Evolutionary conservation across 805 yeast species (phyloP).

Genomic region (Sugiyamaella americana): DNA sequence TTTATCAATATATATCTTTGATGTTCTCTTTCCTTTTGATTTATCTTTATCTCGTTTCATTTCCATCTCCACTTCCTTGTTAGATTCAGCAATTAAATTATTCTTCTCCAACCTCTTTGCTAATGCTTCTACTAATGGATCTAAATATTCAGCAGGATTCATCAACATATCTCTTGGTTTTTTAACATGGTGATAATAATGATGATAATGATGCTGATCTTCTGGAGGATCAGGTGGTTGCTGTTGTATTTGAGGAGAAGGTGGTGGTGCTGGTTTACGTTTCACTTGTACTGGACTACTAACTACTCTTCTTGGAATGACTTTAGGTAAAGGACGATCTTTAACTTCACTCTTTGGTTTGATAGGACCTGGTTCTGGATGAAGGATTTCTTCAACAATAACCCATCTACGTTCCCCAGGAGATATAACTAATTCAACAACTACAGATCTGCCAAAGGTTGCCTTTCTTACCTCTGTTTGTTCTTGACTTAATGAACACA

Average conservation of each 20-base stretch:
- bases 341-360: constrained; percentile 1
- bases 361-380: constrained; percentile 21
- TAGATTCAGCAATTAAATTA: not conserved
- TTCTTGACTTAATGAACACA: constrained; percentile 68
- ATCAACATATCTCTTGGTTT: constrained; percentile 6
- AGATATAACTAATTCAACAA: constrained; percentile 72
- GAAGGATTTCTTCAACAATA: constrained; percentile 26
- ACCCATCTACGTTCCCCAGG: constrained; percentile 47
- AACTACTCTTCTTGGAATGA: constrained; percentile 5
- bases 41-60: not conserved
- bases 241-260: constrained; percentile 6
- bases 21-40: not conserved
- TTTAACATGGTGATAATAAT: not conserved
- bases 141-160: constrained; percentile 5
- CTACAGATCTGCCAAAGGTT: constrained; percentile 73
- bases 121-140: constrained; percentile 15
- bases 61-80: too few relatives aligned
- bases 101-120: constrained; percentile 12
- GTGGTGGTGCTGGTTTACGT: constrained; percentile 2
- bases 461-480: constrained; percentile 58
- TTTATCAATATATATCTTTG: constrained; percentile 4
- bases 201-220: constrained; percentile 7
- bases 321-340: constrained; percentile 12
- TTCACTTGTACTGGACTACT: constrained; percentile 8
- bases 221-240: constrained; percentile 8